Conservation (phyloP, 805 yeast species). For the Priceomyces medius region DNA sequence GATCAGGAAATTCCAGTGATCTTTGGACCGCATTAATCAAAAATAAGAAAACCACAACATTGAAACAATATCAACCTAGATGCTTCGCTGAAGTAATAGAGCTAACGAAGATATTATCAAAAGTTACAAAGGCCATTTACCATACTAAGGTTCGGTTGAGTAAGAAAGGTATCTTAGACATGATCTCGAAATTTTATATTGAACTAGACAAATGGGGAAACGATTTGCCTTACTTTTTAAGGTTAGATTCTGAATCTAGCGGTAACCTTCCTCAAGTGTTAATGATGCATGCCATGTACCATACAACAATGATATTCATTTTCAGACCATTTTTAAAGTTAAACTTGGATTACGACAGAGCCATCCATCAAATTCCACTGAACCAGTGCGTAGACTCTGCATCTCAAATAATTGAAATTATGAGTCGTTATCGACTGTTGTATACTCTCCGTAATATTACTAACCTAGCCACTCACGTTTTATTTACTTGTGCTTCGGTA, state of each 20-base stretch:
- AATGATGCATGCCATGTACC: conserved; percentile 12
- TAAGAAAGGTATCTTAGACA: conserved; percentile 5
- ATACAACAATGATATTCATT: conserved; percentile 10
- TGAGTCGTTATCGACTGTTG: conserved; percentile 5
- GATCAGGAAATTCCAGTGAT: conserved; percentile 2
- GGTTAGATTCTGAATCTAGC: not conserved
- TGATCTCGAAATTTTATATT: conserved; percentile 3
- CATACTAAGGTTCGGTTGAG: not conserved
- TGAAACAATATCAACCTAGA: conserved; percentile 6
- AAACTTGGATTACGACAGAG: conserved; percentile 7
- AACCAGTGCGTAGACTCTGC: conserved; percentile 6
- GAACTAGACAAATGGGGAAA: conserved; percentile 6
- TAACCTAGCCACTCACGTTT: conserved; percentile 10
- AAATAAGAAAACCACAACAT: conserved; percentile 6
- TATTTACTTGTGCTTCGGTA: conserved; percentile 9
- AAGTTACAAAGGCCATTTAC: not conserved
- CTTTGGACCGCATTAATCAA: conserved; percentile 4
- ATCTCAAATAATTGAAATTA: conserved; percentile 4
- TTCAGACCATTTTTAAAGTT: conserved; percentile 11
- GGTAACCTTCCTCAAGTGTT: conserved; percentile 10
- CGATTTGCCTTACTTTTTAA: conserved; percentile 5
- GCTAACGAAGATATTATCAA: not conserved
- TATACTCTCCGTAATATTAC: conserved; percentile 8
- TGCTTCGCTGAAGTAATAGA: conserved; percentile 5
- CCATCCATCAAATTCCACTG: conserved; percentile 6